A percentile compares a stretch with the other conserved stretches of the same genome.
Evolutionary conservation across 2,329 filamentous ascomycete genomes (phyloP).

Genomic region (Ascochyta fabae): DNA sequence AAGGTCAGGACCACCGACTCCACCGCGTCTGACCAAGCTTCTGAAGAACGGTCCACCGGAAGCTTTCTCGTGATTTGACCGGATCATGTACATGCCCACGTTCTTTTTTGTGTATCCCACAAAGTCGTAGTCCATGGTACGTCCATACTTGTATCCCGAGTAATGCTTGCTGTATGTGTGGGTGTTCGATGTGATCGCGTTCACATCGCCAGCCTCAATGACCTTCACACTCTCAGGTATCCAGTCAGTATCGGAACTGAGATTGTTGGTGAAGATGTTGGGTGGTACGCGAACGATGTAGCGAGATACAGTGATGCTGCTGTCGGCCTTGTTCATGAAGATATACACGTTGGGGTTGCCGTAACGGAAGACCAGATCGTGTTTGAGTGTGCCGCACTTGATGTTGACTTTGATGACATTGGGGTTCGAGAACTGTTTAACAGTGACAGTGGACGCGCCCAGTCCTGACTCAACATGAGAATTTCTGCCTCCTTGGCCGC

Average conservation of each 20-base stretch:
- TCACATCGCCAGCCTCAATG: conserved; percentile 32
- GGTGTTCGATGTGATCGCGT: conserved; percentile 22
- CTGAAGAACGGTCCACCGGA: conserved; percentile 50
- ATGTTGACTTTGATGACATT: conserved; percentile 64
- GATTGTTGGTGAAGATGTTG: conserved; percentile 36
- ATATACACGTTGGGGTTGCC: conserved; percentile 63
- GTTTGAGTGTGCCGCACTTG: conserved; percentile 62
- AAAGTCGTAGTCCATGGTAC: conserved; percentile 50
- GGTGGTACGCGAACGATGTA: conserved; percentile 44
- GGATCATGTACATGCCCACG: conserved; percentile 49
- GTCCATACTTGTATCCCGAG: conserved; percentile 49
- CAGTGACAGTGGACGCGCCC: conserved; percentile 61
- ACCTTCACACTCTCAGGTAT: conserved; percentile 21
- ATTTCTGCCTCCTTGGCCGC: conserved; percentile 47
- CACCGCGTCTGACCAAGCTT: conserved; percentile 49
- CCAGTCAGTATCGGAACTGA: conserved; percentile 47
- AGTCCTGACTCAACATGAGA: conserved; percentile 65
- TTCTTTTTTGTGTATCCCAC: conserved; percentile 47
- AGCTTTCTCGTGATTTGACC: conserved; percentile 53
- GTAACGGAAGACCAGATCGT: conserved; percentile 65
- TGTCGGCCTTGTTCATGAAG: conserved; percentile 53
- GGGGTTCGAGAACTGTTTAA: conserved; percentile 32
- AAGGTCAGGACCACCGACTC: conserved; percentile 47
- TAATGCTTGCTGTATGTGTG: conserved; percentile 53
- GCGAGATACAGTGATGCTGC: conserved; percentile 49